Evolutionary conservation across 495 filamentous ascomycete species (phyloP).

Genomic region (Staphylotrichum tortipilum): DNA sequence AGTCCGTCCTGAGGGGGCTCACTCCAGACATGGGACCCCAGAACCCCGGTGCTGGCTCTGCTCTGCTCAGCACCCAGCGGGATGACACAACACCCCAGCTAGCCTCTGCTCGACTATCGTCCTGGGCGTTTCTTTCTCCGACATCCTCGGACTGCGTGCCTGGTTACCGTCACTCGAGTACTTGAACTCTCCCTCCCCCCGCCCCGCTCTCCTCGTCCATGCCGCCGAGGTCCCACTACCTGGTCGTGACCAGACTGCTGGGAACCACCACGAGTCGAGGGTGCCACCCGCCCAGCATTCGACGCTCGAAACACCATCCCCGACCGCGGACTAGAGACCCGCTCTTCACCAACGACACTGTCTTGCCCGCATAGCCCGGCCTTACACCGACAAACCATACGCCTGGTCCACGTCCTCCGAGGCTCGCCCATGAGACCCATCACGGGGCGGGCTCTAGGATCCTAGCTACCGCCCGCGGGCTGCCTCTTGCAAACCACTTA

Average conservation of each 20-base stretch:
- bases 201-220: conserved; percentile 2
- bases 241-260: background rate
- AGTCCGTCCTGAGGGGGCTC: no score
- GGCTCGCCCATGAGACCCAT: background rate
- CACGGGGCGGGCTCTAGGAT: background rate
- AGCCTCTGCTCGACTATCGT: conserved; percentile 4
- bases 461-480: no score
- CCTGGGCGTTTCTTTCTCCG: no score
- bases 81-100: conserved; percentile 2
- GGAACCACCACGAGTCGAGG: background rate
- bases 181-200: conserved; percentile 9
- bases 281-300: background rate
- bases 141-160: no score
- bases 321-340: no score
- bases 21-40: background rate
- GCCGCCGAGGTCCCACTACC: background rate
- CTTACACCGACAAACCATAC: no score
- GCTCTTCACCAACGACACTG: no score
- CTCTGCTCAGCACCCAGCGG: background rate
- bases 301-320: background rate
- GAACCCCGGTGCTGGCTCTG: background rate
- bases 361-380: no score
- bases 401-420: background rate
- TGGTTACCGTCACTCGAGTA: conserved; percentile 2
- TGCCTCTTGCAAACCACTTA: no score